Base-by-base conservation (phyloP, 768 basidiomycete genomes). In the Trametes punicea region DNA sequence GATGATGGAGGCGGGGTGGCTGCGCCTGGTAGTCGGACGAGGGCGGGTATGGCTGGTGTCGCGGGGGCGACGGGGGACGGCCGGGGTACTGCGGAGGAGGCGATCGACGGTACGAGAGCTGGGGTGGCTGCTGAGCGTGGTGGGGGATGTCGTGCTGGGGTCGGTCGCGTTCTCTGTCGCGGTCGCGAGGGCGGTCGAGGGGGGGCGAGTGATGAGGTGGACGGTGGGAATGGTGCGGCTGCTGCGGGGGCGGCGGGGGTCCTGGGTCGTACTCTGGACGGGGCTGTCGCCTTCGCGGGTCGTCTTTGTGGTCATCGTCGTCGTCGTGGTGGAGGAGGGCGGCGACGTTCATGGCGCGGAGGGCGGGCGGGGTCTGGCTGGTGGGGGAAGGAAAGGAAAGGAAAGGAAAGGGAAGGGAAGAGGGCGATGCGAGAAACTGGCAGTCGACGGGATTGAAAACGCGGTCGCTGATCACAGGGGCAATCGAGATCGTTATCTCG, bases 301-400 rank as follows among this genome's bases (percentile, higher is more conserved):
- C 80, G 62, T 84, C 84, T 0, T 84, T 85, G 46, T 86, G 86
- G 0, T 85, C 81, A 69, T 84, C 83, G 62, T 85, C 81, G 69
- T 84, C 83, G 62, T 85, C 84, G 62, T 87, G 33, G 52, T 26
- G 84, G 23, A 88, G 73, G 54, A 88, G 78, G 66, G 76, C 81
- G 21, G 82, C 81, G 62, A 88, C 83, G 71, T 88, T 85, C 86
- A 88, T 88, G 66, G 67, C 57, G 64, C 11, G 15, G 42, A 26
- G 64, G 54, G 30, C n/a, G 52, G 51, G 31, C 9, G 52, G 39
- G 52, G 58, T 53, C 9, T 15, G 34, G 34, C 13, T 36, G 42
- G 52, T 53, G 49, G 62, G 62, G 54, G 42, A 44, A 44, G 42
- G 40, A 21, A 13, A 31, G 31, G 34, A 55, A 52, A 57, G 60